These are phyloP conservation scores for Papiliotrema nemorosa DNA, from an alignment of 1,284 basidiomycete species.

Conservation along the genomic window DNA sequence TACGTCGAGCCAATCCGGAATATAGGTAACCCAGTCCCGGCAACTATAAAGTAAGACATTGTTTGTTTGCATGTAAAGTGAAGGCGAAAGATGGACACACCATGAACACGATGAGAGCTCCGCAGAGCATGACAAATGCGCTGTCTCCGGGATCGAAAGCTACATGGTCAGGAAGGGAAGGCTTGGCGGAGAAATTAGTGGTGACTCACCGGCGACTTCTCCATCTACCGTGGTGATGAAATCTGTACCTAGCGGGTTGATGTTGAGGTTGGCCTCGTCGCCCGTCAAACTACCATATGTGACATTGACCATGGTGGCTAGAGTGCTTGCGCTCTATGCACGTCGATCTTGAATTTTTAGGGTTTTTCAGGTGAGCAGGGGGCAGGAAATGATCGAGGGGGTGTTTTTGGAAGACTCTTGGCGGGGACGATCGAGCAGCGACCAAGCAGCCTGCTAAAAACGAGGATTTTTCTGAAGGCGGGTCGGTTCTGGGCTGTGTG, in stretches of 20 bases:
- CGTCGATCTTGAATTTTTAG: no score
- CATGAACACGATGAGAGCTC: constrained; percentile 67
- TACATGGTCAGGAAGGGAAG: constrained; percentile 6
- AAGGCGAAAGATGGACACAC: constrained; percentile 16
- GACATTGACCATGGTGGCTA: constrained; percentile 7
- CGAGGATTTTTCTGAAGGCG: no score
- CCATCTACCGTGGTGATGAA: constrained; percentile 25
- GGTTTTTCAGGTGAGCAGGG: no score
- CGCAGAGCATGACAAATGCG: constrained; percentile 74
- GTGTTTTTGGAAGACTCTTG: no score
- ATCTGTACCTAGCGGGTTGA: constrained; percentile 28
- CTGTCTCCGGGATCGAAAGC: constrained; percentile 74
- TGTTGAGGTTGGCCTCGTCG: constrained; percentile 11
- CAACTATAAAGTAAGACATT: constrained; percentile 52
- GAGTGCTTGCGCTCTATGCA: not conserved
- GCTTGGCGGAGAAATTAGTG: constrained; percentile 1
- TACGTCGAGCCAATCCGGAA: constrained; percentile 74
- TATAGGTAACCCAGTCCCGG: constrained; percentile 71
- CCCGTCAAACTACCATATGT: constrained; percentile 14
- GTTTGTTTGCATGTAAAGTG: not conserved
- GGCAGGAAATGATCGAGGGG: no score
- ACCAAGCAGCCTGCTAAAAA: no score
- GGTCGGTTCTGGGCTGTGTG: no score
- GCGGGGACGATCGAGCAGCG: no score
- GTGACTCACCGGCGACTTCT: constrained; percentile 9